phyloP scores from a whole-genome alignment of 345 rosid species.

The Hibiscus trionum region DNA sequence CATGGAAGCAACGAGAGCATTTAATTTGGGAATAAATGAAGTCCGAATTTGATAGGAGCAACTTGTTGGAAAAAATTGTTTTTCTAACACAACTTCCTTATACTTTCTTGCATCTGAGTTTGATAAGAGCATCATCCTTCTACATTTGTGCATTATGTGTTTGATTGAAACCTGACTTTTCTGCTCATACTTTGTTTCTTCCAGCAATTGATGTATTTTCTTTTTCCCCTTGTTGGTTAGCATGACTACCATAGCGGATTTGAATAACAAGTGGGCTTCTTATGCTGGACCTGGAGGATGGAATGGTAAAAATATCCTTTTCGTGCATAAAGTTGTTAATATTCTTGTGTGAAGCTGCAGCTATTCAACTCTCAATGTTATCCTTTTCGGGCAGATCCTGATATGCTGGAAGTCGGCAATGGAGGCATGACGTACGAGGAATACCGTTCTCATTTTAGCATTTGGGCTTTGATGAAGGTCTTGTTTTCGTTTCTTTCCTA shows the following conservation, averaged over 20 bases:
- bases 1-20: neutral
- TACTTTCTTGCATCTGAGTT: neutral
- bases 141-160: too few relatives aligned
- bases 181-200: neutral
- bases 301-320: slow-evolving; percentile 57
- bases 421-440: slow-evolving; percentile 8
- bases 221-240: slow-evolving; percentile 27
- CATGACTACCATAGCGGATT: slow-evolving; percentile 89
- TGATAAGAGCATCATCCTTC: neutral
- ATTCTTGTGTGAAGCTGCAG: neutral
- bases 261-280: slow-evolving; percentile 76
- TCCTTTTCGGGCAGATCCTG: slow-evolving; percentile 57
- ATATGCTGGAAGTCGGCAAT: slow-evolving; percentile 96
- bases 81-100: neutral
- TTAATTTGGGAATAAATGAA: neutral
- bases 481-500: neutral
- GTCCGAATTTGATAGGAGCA: neutral
- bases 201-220: slow-evolving; percentile 12
- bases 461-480: slow-evolving; percentile 97
- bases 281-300: slow-evolving; percentile 99
- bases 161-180: neutral
- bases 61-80: too few relatives aligned
- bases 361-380: neutral
- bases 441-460: slow-evolving; percentile 86
- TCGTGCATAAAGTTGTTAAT: neutral